phyloP scores from a whole-genome alignment of 2,329 filamentous ascomycete genomes.

The Sporothrix humicola region DNA sequence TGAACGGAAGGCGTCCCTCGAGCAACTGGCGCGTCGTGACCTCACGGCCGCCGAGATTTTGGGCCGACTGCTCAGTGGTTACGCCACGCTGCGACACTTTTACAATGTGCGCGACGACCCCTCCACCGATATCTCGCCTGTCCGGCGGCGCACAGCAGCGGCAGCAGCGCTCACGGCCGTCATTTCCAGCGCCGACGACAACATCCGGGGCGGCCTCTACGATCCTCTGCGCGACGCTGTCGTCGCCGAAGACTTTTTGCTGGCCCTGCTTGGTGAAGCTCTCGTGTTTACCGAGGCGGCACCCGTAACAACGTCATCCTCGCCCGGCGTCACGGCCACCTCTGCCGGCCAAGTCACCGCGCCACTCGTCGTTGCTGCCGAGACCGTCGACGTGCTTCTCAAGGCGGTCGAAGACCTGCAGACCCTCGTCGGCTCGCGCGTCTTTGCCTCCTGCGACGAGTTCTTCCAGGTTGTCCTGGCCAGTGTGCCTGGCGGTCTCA shows the following conservation, averaged over 20 bases:
- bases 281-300: slow-evolving; percentile 70
- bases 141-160: slow-evolving; percentile 72
- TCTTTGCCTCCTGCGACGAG: slow-evolving; percentile 76
- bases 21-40: slow-evolving; percentile 74
- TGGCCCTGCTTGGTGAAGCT: slow-evolving; percentile 82
- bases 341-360: slow-evolving; percentile 10
- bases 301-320: slow-evolving; percentile 23
- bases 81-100: slow-evolving; percentile 87
- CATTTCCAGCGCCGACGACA: slow-evolving; percentile 84
- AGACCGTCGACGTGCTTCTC: slow-evolving; percentile 76
- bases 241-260: slow-evolving; percentile 84
- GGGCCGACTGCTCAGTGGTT: slow-evolving; percentile 85
- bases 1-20: slow-evolving; percentile 73
- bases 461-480: slow-evolving; percentile 77
- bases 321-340: neutral
- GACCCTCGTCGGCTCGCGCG: slow-evolving; percentile 70
- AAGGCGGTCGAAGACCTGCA: slow-evolving; percentile 81
- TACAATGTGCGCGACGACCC: slow-evolving; percentile 79
- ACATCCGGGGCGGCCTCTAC: slow-evolving; percentile 88
- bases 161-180: slow-evolving; percentile 79
- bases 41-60: slow-evolving; percentile 81
- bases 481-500: slow-evolving; percentile 64
- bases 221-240: slow-evolving; percentile 81
- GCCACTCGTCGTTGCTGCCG: slow-evolving; percentile 59
- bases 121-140: slow-evolving; percentile 53